These are phyloP conservation scores for Zostera marina DNA, from an alignment of 116 monocot genomes.

Conservation along the genomic window DNA sequence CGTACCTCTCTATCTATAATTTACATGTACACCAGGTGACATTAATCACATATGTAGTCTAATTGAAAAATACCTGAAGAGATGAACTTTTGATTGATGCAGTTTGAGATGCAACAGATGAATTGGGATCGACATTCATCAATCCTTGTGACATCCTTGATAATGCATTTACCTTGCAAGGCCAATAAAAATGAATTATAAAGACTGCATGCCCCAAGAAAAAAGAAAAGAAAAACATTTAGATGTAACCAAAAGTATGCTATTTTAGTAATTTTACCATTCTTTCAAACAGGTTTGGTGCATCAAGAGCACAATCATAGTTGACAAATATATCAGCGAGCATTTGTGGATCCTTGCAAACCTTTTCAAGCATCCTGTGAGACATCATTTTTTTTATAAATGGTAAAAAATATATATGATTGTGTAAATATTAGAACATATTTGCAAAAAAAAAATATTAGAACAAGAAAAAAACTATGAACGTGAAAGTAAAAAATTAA, in stretches of 20 bases:
- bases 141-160: constrained; percentile 76
- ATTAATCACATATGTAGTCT: no score
- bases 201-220: not conserved
- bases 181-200: not conserved
- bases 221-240: not conserved
- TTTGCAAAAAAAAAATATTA: no score
- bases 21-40: no score
- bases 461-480: constrained; percentile 1
- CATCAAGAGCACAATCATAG: constrained; percentile 95
- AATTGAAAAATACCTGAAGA: constrained; percentile 50
- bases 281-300: constrained; percentile 82
- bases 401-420: no score
- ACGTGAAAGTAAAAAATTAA: not conserved
- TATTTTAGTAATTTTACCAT: constrained; percentile 43
- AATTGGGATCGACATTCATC: constrained; percentile 49
- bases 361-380: constrained; percentile 90
- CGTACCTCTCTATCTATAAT: no score
- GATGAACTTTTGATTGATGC: constrained; percentile 67
- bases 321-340: constrained; percentile 96
- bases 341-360: constrained; percentile 93
- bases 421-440: no score
- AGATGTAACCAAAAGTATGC: constrained; percentile 1
- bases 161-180: constrained; percentile 55
- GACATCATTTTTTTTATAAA: not conserved
- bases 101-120: constrained; percentile 36